Conservation (phyloP, 495 filamentous ascomycete species). For the Penicillium coprophilum region DNA sequence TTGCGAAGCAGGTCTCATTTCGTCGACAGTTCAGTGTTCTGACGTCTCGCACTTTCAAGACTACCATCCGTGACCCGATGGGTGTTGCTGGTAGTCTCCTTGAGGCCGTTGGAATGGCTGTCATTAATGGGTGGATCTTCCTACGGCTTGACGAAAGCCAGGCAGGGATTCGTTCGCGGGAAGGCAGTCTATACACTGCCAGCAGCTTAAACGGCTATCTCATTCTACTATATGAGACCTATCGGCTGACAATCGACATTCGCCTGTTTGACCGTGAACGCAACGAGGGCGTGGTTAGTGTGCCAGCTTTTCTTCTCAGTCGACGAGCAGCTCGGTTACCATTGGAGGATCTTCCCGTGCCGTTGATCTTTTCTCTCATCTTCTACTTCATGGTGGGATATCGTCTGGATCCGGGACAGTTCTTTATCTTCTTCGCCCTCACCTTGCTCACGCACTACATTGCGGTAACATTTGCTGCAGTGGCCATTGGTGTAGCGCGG, state of each 20-base stretch:
- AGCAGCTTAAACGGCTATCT: slow-evolving; percentile 70
- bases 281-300: slow-evolving; percentile 67
- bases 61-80: slow-evolving; percentile 69
- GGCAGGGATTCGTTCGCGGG: slow-evolving; percentile 57
- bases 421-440: slow-evolving; percentile 67
- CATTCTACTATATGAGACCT: slow-evolving; percentile 70
- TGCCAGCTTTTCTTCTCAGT: slow-evolving; percentile 63
- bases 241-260: slow-evolving; percentile 68
- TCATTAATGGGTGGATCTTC: slow-evolving; percentile 72
- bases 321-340: slow-evolving; percentile 62
- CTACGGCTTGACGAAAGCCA: slow-evolving; percentile 56
- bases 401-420: slow-evolving; percentile 55
- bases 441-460: slow-evolving; percentile 65
- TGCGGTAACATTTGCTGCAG: slow-evolving; percentile 59
- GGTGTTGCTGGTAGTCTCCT: slow-evolving; percentile 64
- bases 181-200: slow-evolving; percentile 68
- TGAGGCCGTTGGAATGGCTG: slow-evolving; percentile 63
- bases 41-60: slow-evolving; percentile 62
- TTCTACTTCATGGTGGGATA: slow-evolving; percentile 79
- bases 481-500: slow-evolving; percentile 58
- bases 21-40: slow-evolving; percentile 60
- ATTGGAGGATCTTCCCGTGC: slow-evolving; percentile 67
- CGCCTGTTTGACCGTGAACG: slow-evolving; percentile 71
- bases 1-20: slow-evolving; percentile 42
- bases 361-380: slow-evolving; percentile 63